A percentile compares a stretch with the other conserved stretches of the same genome.
These are phyloP conservation scores for Arthrobotrys sphaeroides DNA, from an alignment of 2,329 filamentous ascomycete species.

Conservation along the genomic window DNA sequence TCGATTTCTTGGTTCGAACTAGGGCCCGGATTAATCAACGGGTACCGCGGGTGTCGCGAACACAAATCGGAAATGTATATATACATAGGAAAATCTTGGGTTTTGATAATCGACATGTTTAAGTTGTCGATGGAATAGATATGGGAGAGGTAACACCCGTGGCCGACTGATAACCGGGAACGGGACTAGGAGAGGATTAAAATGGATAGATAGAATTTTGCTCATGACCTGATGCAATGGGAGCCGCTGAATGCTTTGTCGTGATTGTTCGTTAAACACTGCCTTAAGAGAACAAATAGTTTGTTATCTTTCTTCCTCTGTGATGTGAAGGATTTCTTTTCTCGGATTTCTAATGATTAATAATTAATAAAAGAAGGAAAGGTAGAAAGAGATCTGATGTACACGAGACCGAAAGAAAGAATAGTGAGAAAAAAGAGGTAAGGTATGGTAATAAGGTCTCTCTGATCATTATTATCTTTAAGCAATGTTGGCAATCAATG, in stretches of 20 bases:
- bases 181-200: too few relatives aligned
- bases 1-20: too few relatives aligned
- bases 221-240: not conserved
- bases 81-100: too few relatives aligned
- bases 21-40: too few relatives aligned
- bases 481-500: constrained; percentile 46
- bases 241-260: constrained; percentile 2
- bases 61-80: too few relatives aligned
- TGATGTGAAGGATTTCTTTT: not conserved
- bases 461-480: constrained; percentile 22
- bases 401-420: constrained; percentile 14
- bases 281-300: constrained; percentile 6
- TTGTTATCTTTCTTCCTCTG: not conserved
- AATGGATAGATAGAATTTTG: not conserved
- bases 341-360: constrained; percentile 13
- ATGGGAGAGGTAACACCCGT: too few relatives aligned
- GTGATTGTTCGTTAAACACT: constrained; percentile 16
- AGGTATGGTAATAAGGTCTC: not conserved
- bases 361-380: constrained; percentile 11
- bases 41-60: too few relatives aligned
- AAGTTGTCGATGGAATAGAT: too few relatives aligned
- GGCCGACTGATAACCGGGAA: too few relatives aligned
- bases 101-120: too few relatives aligned
- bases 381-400: constrained; percentile 19
- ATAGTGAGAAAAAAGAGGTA: constrained; percentile 6